These are phyloP conservation scores for Yarrowia divulgata DNA, from an alignment of 805 yeast genomes.

Conservation along the genomic window DNA sequence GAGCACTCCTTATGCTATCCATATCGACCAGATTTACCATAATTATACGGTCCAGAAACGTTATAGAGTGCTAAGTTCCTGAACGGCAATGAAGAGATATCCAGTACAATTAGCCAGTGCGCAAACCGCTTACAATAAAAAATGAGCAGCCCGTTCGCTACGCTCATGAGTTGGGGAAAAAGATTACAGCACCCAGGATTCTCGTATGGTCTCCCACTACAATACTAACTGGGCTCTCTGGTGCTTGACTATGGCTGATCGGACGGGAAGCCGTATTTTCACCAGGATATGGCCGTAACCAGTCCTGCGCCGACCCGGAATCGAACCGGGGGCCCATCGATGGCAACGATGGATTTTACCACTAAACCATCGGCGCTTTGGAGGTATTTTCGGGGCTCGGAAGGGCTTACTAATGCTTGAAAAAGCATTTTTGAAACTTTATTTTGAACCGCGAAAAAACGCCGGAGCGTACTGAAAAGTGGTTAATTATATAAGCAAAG, in stretches of 20 bases:
- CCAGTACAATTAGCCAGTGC: too few species aligned
- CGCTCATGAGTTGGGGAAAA: background rate
- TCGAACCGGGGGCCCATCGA: constrained; percentile 21
- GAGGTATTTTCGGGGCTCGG: background rate
- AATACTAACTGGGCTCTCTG: constrained; percentile 20
- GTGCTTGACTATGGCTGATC: constrained; percentile 21
- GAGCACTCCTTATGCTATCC: too few species aligned
- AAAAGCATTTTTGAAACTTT: background rate
- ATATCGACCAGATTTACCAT: too few species aligned
- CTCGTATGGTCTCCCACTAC: constrained; percentile 22
- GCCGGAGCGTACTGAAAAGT: too few species aligned
- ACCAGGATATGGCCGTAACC: constrained; percentile 21
- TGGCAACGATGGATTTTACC: constrained; percentile 20
- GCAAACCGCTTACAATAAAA: too few species aligned
- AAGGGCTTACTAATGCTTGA: background rate
- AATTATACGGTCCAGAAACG: too few species aligned
- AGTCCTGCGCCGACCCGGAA: constrained; percentile 16
- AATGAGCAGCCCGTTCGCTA: too few species aligned
- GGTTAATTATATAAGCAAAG: too few species aligned
- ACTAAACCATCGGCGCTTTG: constrained; percentile 23
- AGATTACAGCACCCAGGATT: constrained; percentile 22
- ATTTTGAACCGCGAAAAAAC: background rate
- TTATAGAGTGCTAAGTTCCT: too few species aligned
- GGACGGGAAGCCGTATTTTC: constrained; percentile 22
- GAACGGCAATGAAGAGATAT: too few species aligned